Base-by-base conservation (phyloP, 2,329 filamentous ascomycete species). In the Sporothrix variecibatus region DNA sequence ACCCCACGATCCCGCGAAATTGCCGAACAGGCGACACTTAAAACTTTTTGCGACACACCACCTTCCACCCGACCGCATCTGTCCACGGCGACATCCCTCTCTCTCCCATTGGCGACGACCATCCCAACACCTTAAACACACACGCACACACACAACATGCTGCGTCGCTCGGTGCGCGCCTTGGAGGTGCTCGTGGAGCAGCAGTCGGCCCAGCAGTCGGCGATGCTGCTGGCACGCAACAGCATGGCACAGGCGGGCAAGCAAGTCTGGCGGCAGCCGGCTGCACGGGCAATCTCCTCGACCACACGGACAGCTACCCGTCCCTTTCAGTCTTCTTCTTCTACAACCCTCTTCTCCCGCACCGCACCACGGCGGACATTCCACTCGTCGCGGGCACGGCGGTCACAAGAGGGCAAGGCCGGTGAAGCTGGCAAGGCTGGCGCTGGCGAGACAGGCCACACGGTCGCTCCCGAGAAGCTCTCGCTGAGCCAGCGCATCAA, bases 401-500 rank as follows among this genome's bases (percentile, higher is more conserved):
- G 78, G 38, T 78, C 79, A 1, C 72, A 77, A 11, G 73, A 75
- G 31, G 72, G 76, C 23, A 77, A 78, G 26, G 26, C 53, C 12
- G 26, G 49, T 1, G 40, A 51, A 46, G 28, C 62, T 0, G 68
- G 34, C 46, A 8, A 46, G 6, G 15, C 56, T 0, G 65, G 67
- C 43, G 8, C 20, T 5, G 23, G 23, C 43, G 17, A 20, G 17
- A 51, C 46, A 6, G n/a, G n/a, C 46, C 46, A 51, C n/a, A 26
- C 72, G 2, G 62, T 53, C 7, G 49, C 58, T 3, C 73, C 77
- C 2, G 78, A 83, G 75, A 75, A 85, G 11, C 82, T 85, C 15
- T 89, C 90, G 8, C 82, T 96, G 58, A 91, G 91, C 1, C 90
- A 90, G 76, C 88, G 92, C 34, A 85, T 98, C 80, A 94, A 92